Conservation (phyloP, 805 yeast species). For the Candida hispaniensis region DNA sequence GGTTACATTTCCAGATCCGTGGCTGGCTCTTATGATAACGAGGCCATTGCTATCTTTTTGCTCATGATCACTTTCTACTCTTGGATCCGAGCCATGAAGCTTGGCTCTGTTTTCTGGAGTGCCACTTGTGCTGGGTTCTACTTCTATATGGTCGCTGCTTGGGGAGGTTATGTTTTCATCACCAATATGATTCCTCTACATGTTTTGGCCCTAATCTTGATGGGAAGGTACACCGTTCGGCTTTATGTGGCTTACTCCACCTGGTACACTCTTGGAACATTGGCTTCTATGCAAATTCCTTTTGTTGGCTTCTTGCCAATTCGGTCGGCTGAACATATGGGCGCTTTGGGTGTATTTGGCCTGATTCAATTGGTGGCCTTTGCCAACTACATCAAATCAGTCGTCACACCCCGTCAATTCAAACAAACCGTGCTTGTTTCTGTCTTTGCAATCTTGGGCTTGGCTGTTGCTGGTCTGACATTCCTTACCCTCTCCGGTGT, state of each 20-base stretch:
- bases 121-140: constrained; percentile 76
- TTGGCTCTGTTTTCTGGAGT: constrained; percentile 81
- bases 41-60: constrained; percentile 94
- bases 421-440: constrained; percentile 41
- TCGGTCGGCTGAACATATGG: constrained; percentile 96
- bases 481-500: constrained; percentile 79
- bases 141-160: constrained; percentile 98
- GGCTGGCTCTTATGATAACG: constrained; percentile 98
- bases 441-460: constrained; percentile 40
- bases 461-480: constrained; percentile 65
- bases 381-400: constrained; percentile 68
- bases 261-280: constrained; percentile 96
- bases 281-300: constrained; percentile 98
- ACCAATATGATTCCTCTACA: constrained; percentile 95
- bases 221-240: constrained; percentile 86
- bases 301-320: constrained; percentile 96
- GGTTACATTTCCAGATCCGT: constrained; percentile 97
- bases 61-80: constrained; percentile 90
- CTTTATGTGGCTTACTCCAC: constrained; percentile 87
- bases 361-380: constrained; percentile 80
- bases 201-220: constrained; percentile 74
- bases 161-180: constrained; percentile 99
- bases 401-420: constrained; percentile 65
- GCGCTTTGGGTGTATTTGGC: constrained; percentile 95
- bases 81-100: constrained; percentile 90